A percentile compares a stretch with the other conserved stretches of the same genome.
Conservation (phyloP, 495 filamentous ascomycete species). For the Lasiosphaeria miniovina region DNA sequence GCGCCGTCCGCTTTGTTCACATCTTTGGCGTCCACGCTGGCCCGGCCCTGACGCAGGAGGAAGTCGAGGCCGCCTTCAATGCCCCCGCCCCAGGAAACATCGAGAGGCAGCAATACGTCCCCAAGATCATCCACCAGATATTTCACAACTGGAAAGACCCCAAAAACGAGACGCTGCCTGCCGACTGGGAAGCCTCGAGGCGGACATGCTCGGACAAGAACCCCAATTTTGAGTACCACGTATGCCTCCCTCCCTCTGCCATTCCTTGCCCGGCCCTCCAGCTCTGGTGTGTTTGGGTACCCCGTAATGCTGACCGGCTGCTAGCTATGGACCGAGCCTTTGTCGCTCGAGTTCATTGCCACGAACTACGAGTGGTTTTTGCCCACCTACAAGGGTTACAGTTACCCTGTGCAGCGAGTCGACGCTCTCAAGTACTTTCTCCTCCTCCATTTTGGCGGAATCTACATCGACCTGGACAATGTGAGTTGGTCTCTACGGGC, state of each 20-base stretch:
- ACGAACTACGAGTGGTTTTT: constrained; percentile 79
- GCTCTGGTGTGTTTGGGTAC: neutral
- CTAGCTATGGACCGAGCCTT: constrained; percentile 74
- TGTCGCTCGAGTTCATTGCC: constrained; percentile 71
- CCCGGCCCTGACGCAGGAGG: constrained; percentile 6
- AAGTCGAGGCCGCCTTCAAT: constrained; percentile 10
- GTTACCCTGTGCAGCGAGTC: constrained; percentile 75
- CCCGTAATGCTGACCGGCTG: neutral
- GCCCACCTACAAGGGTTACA: constrained; percentile 74
- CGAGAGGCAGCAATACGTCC: constrained; percentile 45
- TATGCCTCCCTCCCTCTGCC: constrained; percentile 34
- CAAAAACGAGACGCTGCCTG: constrained; percentile 58
- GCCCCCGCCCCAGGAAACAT: neutral
- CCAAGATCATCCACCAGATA: constrained; percentile 88
- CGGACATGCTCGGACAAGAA: constrained; percentile 72
- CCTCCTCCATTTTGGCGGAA: constrained; percentile 74
- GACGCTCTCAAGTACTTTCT: constrained; percentile 86
- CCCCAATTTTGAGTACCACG: constrained; percentile 78
- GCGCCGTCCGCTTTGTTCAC: constrained; percentile 11
- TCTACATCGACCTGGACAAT: constrained; percentile 87
- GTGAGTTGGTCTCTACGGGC: constrained; percentile 41
- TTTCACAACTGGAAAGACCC: constrained; percentile 56
- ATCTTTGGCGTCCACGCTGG: constrained; percentile 8
- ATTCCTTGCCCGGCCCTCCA: neutral
- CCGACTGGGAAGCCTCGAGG: constrained; percentile 69